Evolutionary conservation across 2,329 filamentous ascomycete genomes (phyloP).

Genomic region (Colletotrichum musicola): DNA sequence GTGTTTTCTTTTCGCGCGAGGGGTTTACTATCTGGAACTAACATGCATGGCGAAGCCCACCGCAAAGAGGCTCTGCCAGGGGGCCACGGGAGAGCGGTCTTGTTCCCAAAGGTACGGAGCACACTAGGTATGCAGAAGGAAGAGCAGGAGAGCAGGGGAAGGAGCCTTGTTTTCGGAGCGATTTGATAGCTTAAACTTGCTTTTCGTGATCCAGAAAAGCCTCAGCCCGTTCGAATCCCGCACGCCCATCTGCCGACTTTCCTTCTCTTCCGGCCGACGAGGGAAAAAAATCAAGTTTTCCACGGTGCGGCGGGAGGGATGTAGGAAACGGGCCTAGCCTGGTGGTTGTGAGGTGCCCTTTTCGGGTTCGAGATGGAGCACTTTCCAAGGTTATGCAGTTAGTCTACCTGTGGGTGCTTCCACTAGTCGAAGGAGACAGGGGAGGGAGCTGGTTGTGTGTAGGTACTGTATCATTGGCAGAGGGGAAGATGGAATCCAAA

Average conservation of each 20-base stretch:
- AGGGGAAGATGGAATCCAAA: no score
- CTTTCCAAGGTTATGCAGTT: no score
- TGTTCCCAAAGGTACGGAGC: background rate
- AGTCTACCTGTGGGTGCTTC: background rate
- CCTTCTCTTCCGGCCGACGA: background rate
- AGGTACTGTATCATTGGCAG: no score
- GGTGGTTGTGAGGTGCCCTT: conserved; percentile 15
- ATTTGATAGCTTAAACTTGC: conserved; percentile 4
- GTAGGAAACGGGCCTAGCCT: conserved; percentile 7
- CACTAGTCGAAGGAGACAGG: background rate
- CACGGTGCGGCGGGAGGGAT: conserved; percentile 5
- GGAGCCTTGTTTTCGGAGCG: background rate
- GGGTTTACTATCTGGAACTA: background rate
- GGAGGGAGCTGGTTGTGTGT: background rate
- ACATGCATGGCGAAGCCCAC: background rate
- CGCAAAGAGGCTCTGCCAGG: conserved; percentile 27
- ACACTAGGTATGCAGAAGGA: no score
- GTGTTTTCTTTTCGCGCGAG: background rate
- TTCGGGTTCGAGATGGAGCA: conserved; percentile 13
- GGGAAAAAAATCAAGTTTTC: conserved; percentile 22
- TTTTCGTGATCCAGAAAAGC: background rate
- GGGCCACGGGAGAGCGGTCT: conserved; percentile 8
- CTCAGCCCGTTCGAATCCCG: background rate
- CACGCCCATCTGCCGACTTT: conserved; percentile 4
- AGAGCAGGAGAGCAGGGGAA: no score